Evolutionary conservation across 192 early-diverging fungal species (phyloP), one percentile per base, ranked within the genome.

Genomic region (Coemansia sp.): DNA sequence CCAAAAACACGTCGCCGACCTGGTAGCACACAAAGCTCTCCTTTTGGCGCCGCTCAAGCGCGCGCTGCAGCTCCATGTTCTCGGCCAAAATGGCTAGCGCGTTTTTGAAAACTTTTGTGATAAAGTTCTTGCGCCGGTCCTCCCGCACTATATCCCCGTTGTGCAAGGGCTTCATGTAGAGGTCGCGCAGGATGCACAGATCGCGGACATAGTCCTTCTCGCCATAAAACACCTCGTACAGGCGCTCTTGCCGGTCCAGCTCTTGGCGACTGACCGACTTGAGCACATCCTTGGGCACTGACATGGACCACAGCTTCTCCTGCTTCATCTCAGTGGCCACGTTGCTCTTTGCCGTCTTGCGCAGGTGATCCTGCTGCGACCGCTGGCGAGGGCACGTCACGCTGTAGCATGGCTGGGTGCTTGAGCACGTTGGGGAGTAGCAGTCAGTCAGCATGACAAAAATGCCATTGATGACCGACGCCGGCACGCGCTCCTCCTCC

Each of bases 161-260:
- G 40, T 82, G 68, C 26, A 90, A 65, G 6, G 86, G 86, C 63
- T 73, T 71, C 61, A 90, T 89, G 82, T 85, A 90, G 59, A 91
- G 90, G 59, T 85, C 86, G 68, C 89, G 83, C 11, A 97, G 73
- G 32, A 91, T 84, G 52, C 86, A 86, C 36, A 98, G 76, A 53
- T 98, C 94, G 41, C 84, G 83, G 33, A 96, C 90, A 83, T 93
- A 98, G 66, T 96, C 90, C 58, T 87, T 87, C 66, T 98, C 92
- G 5, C 89, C 94, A 38, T 92, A 86, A 29, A 96, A 90, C 42
- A 97, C 60, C 76, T 98, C 96, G 66, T 88, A 96, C 65, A 98
- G 91, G 35, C 86, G 84, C 74, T 98, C 94, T 66, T 98, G 96
- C 0, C 95, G 85, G 62, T 92, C 91, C 52, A 88, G 84, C 65